A percentile compares a stretch with the other conserved stretches of the same genome.
These are phyloP conservation scores for Plenodomus tracheiphilus DNA, from an alignment of 2,329 filamentous ascomycete species.

Conservation along the genomic window DNA sequence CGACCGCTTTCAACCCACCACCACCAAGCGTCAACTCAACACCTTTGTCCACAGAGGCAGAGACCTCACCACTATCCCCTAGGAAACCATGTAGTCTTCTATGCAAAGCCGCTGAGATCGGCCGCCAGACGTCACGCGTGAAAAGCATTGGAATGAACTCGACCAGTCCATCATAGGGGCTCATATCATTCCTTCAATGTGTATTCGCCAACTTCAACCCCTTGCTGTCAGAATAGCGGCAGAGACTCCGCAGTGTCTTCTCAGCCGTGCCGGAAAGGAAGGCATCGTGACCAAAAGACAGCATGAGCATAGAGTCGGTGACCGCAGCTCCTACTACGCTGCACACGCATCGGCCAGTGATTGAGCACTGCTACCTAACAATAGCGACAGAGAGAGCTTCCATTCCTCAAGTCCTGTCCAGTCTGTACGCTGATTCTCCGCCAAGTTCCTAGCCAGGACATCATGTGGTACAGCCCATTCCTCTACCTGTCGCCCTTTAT, in stretches of 20 bases:
- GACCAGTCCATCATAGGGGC: not conserved
- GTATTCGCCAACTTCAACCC: not conserved
- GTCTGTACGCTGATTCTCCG: not conserved
- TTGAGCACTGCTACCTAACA: not conserved
- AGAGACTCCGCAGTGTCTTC: not conserved
- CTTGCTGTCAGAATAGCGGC: not conserved
- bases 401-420: slow-evolving; percentile 4
- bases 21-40: too few relatives aligned
- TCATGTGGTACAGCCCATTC: slow-evolving; percentile 30
- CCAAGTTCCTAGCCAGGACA: slow-evolving; percentile 17
- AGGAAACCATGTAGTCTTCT: not conserved
- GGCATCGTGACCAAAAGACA: not conserved
- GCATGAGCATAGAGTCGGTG: not conserved
- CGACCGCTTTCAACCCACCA: not conserved
- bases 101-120: not conserved
- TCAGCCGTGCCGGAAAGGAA: not conserved
- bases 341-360: not conserved
- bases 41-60: not conserved
- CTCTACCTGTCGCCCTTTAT: slow-evolving; percentile 12
- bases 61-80: not conserved
- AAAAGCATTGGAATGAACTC: not conserved
- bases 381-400: not conserved
- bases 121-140: not conserved
- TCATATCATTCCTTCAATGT: not conserved
- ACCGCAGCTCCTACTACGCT: not conserved